Base-by-base conservation (phyloP, 371 early-diverging fungal genomes). In the Funneliformis caledonium region DNA sequence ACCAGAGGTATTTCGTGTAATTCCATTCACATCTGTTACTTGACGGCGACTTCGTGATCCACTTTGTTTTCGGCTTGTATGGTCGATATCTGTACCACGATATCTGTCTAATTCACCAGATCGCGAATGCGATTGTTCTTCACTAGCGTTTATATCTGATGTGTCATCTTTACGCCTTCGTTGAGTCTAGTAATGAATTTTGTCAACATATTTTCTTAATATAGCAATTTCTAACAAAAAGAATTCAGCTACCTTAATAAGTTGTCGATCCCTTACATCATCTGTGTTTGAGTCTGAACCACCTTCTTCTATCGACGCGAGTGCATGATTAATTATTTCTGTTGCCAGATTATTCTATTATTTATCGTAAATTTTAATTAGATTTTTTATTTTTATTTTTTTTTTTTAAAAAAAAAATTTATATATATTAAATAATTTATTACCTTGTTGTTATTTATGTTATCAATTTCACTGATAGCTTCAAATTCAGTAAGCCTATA, bases 401-500 rank as follows among this genome's bases (percentile, higher is more conserved):
- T 3, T 5, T 14, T 65, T 31, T 33, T 8, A 31, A 26, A 31
- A 14, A 11, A 10, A 7, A 65, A 14, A 2, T 26, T 26, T 26
- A 26, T 26, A 26, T 26, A 31, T 4, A 65, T 31, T 65, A 31
- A 2, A 26, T 12, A 4, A 65, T 33, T 14, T 22, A 64, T 31
- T 22, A 64, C n/a, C 19, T 31, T 26, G 14, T 33, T 56, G 37
- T 37, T 56, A 7, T 56, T 19, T 56, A 19, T 16, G 19, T 6
- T 56, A 26, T 65, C 67, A 1, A 31, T 6, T 0, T 42, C 67
- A 33, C n/a, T 65, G 31, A 45, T 31, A 70, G 9, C 72, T 19
- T 70, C 72, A 22, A 45, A 47, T 70, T 70, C 72, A 70, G 72
- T 70, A 70, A 70, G n/a, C 42, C 43, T 70, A 43, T 70, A 26